Conservation (phyloP, 306 rosid species). For the Medicago lupulina region DNA sequence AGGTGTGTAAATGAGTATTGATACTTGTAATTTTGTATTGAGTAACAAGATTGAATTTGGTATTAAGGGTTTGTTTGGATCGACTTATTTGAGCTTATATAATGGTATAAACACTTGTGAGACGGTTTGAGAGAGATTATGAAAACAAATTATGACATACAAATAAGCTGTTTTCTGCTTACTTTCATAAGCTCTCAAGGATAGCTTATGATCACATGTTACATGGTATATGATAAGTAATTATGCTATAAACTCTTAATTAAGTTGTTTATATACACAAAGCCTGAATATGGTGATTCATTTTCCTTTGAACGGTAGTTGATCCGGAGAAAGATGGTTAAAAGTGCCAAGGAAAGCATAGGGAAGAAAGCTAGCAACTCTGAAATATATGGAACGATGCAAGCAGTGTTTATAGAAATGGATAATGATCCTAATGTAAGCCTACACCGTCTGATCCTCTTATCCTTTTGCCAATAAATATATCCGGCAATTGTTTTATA, state of each 20-base stretch:
- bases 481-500: neutral
- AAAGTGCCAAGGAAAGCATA: conserved; percentile 86
- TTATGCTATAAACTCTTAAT: no score
- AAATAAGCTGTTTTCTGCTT: no score
- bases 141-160: no score
- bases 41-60: conserved; percentile 24
- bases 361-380: conserved; percentile 67
- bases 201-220: no score
- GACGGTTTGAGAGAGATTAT: no score
- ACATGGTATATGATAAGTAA: no score
- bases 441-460: neutral
- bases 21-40: neutral
- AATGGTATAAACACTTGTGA: no score
- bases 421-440: conserved; percentile 60
- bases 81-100: no score
- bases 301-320: conserved; percentile 49
- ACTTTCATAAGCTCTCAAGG: no score
- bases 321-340: conserved; percentile 72
- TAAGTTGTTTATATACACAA: no score
- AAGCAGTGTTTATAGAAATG: conserved; percentile 83
- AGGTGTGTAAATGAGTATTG: conserved; percentile 49
- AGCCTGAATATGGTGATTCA: conserved; percentile 1
- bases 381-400: conserved; percentile 82
- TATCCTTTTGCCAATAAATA: neutral
- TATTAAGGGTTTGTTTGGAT: neutral